Evolutionary conservation across 768 basidiomycete genomes (phyloP).

Genomic region (Naganishia randhawae): DNA sequence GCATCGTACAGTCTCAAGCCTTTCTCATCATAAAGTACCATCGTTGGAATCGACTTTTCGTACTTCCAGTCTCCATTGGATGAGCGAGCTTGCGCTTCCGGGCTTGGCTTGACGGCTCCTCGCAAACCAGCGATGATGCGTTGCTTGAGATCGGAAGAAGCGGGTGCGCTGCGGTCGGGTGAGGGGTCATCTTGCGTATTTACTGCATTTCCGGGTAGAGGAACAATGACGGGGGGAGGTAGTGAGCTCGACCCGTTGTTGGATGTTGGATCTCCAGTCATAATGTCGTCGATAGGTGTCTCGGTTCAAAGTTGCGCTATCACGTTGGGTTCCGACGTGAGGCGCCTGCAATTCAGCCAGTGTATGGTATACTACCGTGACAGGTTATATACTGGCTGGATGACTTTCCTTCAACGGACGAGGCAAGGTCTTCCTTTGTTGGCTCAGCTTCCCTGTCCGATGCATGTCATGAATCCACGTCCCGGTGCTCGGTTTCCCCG

Average conservation of each 20-base stretch:
- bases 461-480: no score
- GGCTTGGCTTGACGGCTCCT: slow-evolving; percentile 2
- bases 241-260: neutral
- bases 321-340: neutral
- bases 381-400: no score
- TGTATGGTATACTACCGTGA: neutral
- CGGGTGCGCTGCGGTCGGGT: neutral
- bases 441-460: no score
- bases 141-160: slow-evolving; percentile 9
- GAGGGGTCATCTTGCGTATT: neutral
- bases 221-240: neutral
- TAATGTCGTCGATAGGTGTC: neutral
- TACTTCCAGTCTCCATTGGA: slow-evolving; percentile 38
- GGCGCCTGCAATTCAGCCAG: neutral
- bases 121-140: slow-evolving; percentile 17
- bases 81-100: neutral
- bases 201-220: neutral
- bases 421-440: no score
- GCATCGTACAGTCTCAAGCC: slow-evolving; percentile 61
- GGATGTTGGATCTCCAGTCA: neutral
- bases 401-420: no score
- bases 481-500: no score
- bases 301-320: neutral
- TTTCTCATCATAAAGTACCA: slow-evolving; percentile 78
- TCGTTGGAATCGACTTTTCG: slow-evolving; percentile 68